Conservation (phyloP, 805 yeast genomes). For the Lachancea waltii region DNA sequence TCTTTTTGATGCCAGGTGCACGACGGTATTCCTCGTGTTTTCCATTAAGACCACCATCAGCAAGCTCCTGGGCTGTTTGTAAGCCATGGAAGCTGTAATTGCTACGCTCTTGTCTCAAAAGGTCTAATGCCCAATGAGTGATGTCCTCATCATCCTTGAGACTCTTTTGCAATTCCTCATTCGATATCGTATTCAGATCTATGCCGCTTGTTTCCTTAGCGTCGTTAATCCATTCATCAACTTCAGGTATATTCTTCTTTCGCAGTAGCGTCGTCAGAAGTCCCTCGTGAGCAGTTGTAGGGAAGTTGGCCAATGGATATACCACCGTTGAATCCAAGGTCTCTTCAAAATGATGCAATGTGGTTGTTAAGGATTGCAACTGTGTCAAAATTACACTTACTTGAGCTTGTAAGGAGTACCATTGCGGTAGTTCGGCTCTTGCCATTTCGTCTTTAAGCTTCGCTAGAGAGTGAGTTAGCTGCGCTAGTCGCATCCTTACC, state of each 20-base stretch:
- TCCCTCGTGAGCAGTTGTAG: constrained; percentile 77
- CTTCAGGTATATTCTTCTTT: constrained; percentile 86
- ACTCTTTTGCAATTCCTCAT: constrained; percentile 22
- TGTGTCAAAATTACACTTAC: constrained; percentile 80
- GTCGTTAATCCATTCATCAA: constrained; percentile 70
- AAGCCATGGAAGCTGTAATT: constrained; percentile 58
- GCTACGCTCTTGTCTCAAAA: constrained; percentile 47
- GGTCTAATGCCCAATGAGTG: constrained; percentile 59
- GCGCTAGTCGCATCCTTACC: constrained; percentile 54
- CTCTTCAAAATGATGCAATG: constrained; percentile 55
- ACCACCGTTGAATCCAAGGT: constrained; percentile 61
- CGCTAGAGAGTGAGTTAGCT: constrained; percentile 51
- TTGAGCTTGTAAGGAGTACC: constrained; percentile 69
- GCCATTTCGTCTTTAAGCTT: constrained; percentile 50
- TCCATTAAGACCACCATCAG: constrained; percentile 14
- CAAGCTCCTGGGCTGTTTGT: constrained; percentile 44
- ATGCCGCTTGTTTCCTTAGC: constrained; percentile 34
- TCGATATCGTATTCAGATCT: constrained; percentile 22
- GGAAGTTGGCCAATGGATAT: constrained; percentile 79
- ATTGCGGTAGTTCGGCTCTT: constrained; percentile 41
- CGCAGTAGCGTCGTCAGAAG: constrained; percentile 77
- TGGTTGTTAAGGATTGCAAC: constrained; percentile 64
- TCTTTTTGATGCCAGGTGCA: constrained; percentile 14
- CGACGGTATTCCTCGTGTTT: constrained; percentile 15
- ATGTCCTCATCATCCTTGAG: constrained; percentile 51